A percentile compares a stretch with the other conserved stretches of the same genome.
phyloP scores from a whole-genome alignment of 2,329 filamentous ascomycete species.

The Paraconiothyrium brasiliense region DNA sequence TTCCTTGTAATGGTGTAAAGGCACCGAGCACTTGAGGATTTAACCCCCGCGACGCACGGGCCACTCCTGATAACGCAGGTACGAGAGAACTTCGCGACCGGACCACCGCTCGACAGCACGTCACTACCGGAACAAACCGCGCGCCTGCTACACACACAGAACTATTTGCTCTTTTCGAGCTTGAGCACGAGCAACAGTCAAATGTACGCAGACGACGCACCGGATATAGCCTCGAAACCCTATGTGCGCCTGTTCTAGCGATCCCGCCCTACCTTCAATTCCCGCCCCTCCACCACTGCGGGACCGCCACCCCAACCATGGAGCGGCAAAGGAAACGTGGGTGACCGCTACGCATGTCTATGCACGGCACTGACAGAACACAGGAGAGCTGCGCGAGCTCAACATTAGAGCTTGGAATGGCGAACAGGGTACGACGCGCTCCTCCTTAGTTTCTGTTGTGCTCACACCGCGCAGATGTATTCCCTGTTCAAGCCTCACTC shows the following conservation, averaged over 20 bases:
- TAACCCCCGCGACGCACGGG: conserved; percentile 12
- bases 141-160: conserved; percentile 26
- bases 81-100: conserved; percentile 33
- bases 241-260: conserved; percentile 49
- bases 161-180: conserved; percentile 31
- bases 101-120: conserved; percentile 5
- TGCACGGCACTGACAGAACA: conserved; percentile 30
- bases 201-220: conserved; percentile 48
- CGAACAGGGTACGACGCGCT: conserved; percentile 73
- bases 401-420: conserved; percentile 91
- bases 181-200: conserved; percentile 34
- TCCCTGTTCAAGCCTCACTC: conserved; percentile 78
- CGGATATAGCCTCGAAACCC: conserved; percentile 44
- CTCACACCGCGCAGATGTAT: conserved; percentile 69
- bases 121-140: not conserved
- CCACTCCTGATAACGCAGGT: conserved; percentile 21
- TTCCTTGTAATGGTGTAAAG: not conserved
- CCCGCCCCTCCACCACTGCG: conserved; percentile 47
- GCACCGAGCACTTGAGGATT: not conserved
- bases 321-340: conserved; percentile 61
- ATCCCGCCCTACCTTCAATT: conserved; percentile 38
- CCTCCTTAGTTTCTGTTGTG: conserved; percentile 16
- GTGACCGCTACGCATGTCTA: not conserved
- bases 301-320: conserved; percentile 51
- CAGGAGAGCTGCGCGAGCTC: conserved; percentile 89